These are phyloP conservation scores for Aciculosporium take DNA, from an alignment of 2,329 filamentous ascomycete genomes.

Conservation along the genomic window DNA sequence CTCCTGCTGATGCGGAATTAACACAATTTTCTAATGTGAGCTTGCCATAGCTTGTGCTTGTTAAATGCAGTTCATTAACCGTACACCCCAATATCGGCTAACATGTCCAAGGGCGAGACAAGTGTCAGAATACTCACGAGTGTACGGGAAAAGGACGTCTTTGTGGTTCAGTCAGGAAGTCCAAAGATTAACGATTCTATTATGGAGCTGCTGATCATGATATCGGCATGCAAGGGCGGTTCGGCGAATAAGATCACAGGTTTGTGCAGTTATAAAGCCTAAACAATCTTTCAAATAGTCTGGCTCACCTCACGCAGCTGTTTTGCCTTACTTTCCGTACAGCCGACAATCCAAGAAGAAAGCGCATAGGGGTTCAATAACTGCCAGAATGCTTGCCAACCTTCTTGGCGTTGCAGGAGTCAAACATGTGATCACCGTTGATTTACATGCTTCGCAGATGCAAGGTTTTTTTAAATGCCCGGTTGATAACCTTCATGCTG, in stretches of 20 bases:
- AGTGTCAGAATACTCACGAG: constrained; percentile 55
- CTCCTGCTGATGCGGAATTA: constrained; percentile 48
- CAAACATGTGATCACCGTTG: constrained; percentile 93
- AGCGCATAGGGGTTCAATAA: constrained; percentile 88
- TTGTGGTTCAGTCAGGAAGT: constrained; percentile 95
- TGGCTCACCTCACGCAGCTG: constrained; percentile 36
- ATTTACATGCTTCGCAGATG: constrained; percentile 96
- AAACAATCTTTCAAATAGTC: background rate
- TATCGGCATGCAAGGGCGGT: constrained; percentile 93
- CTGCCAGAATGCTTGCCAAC: constrained; percentile 93
- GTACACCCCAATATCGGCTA: constrained; percentile 9
- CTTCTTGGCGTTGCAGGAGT: constrained; percentile 86
- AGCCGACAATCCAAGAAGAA: constrained; percentile 99
- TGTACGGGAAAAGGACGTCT: constrained; percentile 96
- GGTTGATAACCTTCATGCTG: constrained; percentile 92
- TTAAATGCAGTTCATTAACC: background rate
- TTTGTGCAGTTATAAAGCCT: constrained; percentile 29
- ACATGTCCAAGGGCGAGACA: constrained; percentile 44
- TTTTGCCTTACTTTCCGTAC: constrained; percentile 95
- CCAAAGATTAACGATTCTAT: constrained; percentile 95
- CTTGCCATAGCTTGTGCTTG: constrained; percentile 17
- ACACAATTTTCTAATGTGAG: constrained; percentile 57
- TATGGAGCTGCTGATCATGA: constrained; percentile 99
- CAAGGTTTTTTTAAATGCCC: constrained; percentile 98
- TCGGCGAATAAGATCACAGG: constrained; percentile 94